Conservation (phyloP, 345 rosid species). For the Populus simonii region DNA sequence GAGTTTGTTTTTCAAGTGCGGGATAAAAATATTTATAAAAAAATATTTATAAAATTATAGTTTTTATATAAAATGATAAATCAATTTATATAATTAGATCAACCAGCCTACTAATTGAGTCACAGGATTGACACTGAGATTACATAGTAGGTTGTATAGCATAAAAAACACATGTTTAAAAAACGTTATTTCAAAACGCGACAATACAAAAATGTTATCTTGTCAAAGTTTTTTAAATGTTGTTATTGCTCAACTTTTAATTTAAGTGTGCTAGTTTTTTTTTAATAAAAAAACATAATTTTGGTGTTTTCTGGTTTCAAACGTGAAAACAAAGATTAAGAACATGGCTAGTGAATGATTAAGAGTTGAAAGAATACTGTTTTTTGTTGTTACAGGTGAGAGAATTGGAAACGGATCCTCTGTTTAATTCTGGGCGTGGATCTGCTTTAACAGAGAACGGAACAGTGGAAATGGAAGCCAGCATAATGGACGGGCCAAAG, state of each 20-base stretch:
- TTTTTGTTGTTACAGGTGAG: slow-evolving; percentile 43
- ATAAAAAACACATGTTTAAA: too few relatives aligned
- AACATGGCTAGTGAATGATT: neutral
- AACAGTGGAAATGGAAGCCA: slow-evolving; percentile 97
- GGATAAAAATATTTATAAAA: too few relatives aligned
- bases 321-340: neutral
- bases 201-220: too few relatives aligned
- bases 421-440: slow-evolving; percentile 97
- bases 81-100: accelerated
- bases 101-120: accelerated
- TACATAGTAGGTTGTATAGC: accelerated
- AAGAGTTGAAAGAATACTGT: neutral
- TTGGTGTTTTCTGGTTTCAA: neutral
- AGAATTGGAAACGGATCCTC: slow-evolving; percentile 83
- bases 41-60: accelerated
- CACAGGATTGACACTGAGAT: accelerated
- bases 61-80: accelerated
- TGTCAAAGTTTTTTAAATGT: too few relatives aligned
- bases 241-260: too few relatives aligned
- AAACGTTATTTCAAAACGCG: too few relatives aligned
- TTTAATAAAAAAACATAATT: too few relatives aligned
- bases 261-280: too few relatives aligned
- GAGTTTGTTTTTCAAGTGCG: too few relatives aligned
- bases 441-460: slow-evolving; percentile 87
- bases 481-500: slow-evolving; percentile 86